Base-by-base conservation (phyloP, 768 basidiomycete genomes). In the Podaxis sp. region DNA sequence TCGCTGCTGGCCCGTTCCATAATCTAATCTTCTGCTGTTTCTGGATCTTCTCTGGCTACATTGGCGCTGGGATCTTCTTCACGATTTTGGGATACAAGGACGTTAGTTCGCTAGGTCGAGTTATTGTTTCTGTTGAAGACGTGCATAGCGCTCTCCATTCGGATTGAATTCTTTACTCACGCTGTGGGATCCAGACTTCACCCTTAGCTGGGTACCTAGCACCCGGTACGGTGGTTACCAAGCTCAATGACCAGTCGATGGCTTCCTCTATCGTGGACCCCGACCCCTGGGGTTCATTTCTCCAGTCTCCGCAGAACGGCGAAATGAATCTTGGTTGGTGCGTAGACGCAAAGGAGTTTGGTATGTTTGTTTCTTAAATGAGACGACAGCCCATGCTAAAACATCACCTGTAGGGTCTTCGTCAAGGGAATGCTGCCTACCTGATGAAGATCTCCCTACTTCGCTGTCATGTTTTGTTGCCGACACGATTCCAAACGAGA, bases 1-100 rank as follows among this genome's bases (percentile, higher is more conserved):
- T 87, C 36, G 79, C 89, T 7, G 85, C 89, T 1, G 93, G 93
- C 2, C 86, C 91, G 17, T 90, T 87, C 65, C 90, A 94, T 72
- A 96, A 94, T 68, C 69, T 93, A 11, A 61, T 86, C 4, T 77
- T 88, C 41, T 89, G 82, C 77, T 70, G 79, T 52, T 29, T 85
- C 6, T 74, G 90, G 17, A 63, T 77, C 2, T 65, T 73, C 5
- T 57, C 77, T 13, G 69, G 77, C n/a, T 74, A 74, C 61, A 40
- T 74, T 15, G 74, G 76, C 2, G 58, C 73, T 6, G 73, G 73
- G 0, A 59, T 69, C 38, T 59, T 75, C 9, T 69, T 75, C 1
- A 72, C 70, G 64, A 66, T 70, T 54, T 61, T 77, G 17, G 82
- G 80, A 4, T 94, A 90, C 70, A 72, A 67, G 22, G 84, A 93